These are phyloP conservation scores for Starmerella vaccinii DNA, from an alignment of 805 yeast genomes.

Conservation along the genomic window DNA sequence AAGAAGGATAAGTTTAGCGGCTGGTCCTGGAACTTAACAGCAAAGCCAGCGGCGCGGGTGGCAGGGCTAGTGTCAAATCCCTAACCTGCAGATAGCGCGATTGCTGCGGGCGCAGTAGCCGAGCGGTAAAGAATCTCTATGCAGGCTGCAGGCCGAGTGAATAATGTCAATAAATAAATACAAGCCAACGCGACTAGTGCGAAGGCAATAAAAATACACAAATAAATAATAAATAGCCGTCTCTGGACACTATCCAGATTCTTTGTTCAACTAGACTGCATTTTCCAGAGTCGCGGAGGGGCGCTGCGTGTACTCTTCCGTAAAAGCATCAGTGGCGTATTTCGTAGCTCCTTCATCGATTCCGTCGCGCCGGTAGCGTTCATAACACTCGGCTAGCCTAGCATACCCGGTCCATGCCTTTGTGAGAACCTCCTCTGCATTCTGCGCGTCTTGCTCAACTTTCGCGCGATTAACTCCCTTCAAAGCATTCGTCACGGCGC, in stretches of 20 bases:
- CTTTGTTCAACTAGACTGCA: neutral
- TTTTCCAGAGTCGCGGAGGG: neutral
- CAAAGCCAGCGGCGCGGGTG: neutral
- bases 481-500: neutral
- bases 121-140: too few relatives aligned
- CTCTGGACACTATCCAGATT: neutral
- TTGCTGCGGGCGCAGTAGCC: conserved; percentile 5
- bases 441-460: neutral
- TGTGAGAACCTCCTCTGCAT: neutral
- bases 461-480: neutral
- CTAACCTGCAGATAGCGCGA: neutral
- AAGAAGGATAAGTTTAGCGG: neutral
- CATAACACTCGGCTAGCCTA: neutral
- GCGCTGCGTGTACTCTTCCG: neutral
- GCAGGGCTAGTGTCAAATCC: neutral
- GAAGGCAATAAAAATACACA: neutral
- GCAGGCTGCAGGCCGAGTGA: too few relatives aligned
- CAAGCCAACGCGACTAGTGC: neutral
- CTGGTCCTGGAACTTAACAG: neutral
- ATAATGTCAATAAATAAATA: neutral
- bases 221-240: neutral
- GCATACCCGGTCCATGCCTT: neutral
- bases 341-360: neutral
- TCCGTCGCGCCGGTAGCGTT: neutral
- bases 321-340: neutral